Base-by-base conservation (phyloP, 2,329 filamentous ascomycete species). In the Paecilomyces formosus region DNA sequence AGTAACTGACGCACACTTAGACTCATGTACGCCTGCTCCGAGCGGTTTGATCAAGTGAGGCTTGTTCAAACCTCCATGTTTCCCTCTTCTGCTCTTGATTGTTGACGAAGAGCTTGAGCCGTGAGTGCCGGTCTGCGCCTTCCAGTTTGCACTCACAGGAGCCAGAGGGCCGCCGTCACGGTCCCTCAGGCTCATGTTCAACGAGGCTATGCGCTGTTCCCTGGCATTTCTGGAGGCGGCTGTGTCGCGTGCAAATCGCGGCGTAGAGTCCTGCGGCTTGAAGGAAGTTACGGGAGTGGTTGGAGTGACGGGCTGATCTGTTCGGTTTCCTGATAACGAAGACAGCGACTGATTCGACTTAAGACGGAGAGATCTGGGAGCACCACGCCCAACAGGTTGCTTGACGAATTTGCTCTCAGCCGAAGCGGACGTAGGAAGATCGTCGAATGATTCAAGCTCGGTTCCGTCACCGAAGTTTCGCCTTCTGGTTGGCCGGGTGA, bases 361-460 rank as follows among this genome's bases (percentile, higher is more conserved):
- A 60, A 74, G 77, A 50, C 80, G 77, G 45, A 84, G 68, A 35
- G 84, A 82, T 73, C 88, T 91, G 26, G 88, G 85, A 52, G 82
- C 84, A 21, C 88, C 86, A 57, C 84, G 82, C 53, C 83, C 85
- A 45, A 88, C 79, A 2, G 94, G 92, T 66, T 89, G 86, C 72
- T 92, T 95, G 61, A 92, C 81, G 68, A 85, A 99, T 66, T 85
- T 89, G 62, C 86, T 91, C 74, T 99, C 94, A 13, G 85, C 83
- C 60, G 88, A 85, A 12, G 83, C 85, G 15, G 92, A 97, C 0
- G 92, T 97, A 1, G 93, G 93, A 58, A 99, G 78, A 74, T 99
- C 94, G 71, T 99, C 94, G 71, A 99, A 97, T 2, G 84, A 86
- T 65, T 97, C 93, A 33, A 99, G 81, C 74, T 99, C 94, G 60